Evolutionary conservation across 306 rosid genomes (phyloP).

Genomic region (Begonia peltatifolia): DNA sequence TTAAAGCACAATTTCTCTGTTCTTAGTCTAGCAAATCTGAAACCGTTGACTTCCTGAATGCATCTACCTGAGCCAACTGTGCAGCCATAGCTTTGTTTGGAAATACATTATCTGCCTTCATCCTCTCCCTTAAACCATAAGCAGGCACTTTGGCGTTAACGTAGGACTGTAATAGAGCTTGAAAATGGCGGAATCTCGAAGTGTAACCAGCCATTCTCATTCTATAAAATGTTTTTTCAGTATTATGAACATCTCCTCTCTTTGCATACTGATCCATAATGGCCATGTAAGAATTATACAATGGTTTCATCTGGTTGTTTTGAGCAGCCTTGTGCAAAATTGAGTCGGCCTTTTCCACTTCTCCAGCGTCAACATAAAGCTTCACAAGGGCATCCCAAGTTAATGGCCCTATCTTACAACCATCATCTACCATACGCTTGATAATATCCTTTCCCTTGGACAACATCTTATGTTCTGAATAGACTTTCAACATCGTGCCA

Average conservation of each 20-base stretch:
- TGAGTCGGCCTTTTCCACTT: slow-evolving; percentile 71
- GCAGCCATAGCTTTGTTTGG: slow-evolving; percentile 28
- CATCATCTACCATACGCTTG: slow-evolving; percentile 45
- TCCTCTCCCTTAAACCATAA: slow-evolving; percentile 73
- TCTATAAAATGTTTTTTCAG: slow-evolving; percentile 56
- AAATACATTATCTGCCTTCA: slow-evolving; percentile 47
- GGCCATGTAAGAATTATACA: slow-evolving; percentile 27
- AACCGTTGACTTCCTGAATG: slow-evolving; percentile 43
- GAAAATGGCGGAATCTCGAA: slow-evolving; percentile 25
- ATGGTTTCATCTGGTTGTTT: slow-evolving; percentile 35
- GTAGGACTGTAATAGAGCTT: slow-evolving; percentile 48
- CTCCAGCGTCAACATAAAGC: slow-evolving; percentile 55
- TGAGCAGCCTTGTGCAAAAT: slow-evolving; percentile 43
- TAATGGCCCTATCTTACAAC: slow-evolving; percentile 41
- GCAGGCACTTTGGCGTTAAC: slow-evolving; percentile 55
- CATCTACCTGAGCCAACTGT: slow-evolving; percentile 36
- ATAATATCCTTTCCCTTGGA: slow-evolving; percentile 59
- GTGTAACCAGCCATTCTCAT: slow-evolving; percentile 50
- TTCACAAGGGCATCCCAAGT: slow-evolving; percentile 62
- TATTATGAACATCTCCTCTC: slow-evolving; percentile 64
- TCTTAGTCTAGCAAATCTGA: slow-evolving; percentile 69
- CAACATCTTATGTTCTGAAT: slow-evolving; percentile 47
- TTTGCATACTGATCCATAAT: slow-evolving; percentile 49
- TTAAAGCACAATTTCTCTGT: no score
- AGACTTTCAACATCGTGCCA: slow-evolving; percentile 42